Evolutionary conservation across 2,329 filamentous ascomycete species (phyloP), one percentile per base, ranked within the genome.

Genomic region (Fusarium sp.): DNA sequence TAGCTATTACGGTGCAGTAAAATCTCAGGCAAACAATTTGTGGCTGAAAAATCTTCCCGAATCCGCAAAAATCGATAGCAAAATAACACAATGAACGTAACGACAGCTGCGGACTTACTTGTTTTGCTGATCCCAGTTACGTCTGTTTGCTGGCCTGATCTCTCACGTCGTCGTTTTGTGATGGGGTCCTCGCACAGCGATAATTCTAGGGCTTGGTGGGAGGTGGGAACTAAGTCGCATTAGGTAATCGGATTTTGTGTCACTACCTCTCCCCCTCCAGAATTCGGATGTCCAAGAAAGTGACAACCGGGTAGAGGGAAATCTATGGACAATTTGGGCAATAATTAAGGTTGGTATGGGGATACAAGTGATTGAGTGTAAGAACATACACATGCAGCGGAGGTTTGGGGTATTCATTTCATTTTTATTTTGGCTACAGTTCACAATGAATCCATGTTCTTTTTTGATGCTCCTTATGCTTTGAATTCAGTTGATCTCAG

Each of bases 141-240:
- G 70, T 81, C 77, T 78, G 73, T 74, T 78, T 73, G 69, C 72
- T 74, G 74, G 76, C 75, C 78, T 74, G 72, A 72, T 75, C 77
- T 73, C 72, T 73, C 73, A 71, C 77, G 75, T 81, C 75, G 73
- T 76, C 77, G 78, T 79, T 82, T 83, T 83, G 81, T 83, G 82
- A 80, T 80, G 76, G 66, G 73, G 78, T 80, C 79, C 77, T 75
- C 77, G 75, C 77, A 76, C 77, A 76, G 78, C 78, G 79, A 83
- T 84, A 82, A 81, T 73, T 83, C 82, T 84, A 84, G 83, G 83
- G 83, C 82, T 84, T 83, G 81, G 80, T 81, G 80, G 75, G 54
- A 75, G 76, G 75, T 71, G 74, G 64, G 68, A 77, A 80, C 81
- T 83, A 83, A 79, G 49, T 79, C 71, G 39, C 63, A 82, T 84